Evolutionary conservation across 768 basidiomycete genomes (phyloP), one percentile per base, ranked within the genome.

Genomic region (Thelephora aurantiotincta): DNA sequence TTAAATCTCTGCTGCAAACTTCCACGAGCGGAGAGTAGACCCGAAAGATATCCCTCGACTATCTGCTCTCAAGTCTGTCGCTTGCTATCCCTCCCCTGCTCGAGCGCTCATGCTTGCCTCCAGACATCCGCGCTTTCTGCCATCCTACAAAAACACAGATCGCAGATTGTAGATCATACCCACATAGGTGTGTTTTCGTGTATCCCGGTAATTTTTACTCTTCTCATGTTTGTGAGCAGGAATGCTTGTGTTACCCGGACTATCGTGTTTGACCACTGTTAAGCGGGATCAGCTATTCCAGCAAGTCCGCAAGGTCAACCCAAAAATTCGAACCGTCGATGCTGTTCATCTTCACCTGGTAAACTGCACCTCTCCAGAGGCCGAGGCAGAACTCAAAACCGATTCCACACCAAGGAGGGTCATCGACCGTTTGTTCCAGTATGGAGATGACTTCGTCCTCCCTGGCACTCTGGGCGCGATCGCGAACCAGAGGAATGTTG

Each of bases 261-360:
- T 80, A 16, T 93, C 92, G 2, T 74, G 77, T 11, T 65, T 91
- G 49, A 84, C 91, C 1, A 61, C 63, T 22, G 72, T 81, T 7
- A 89, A 84, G 58, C 78, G 83, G 44, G 72, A 77, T 47, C 69
- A 69, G 20, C 73, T 94, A 13, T 68, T 92, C 43, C 64, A 65
- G 34, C 61, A 68, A 18, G 74, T 91, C 50, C 80, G 80, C 57
- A 58, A 66, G 38, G 57, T 57, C 48, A 65, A 70, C 43, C 64
- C 80, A 0, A 64, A 70, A 43, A 61, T 97, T 56, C 56, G 64
- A 6, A 77, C 84, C 3, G 64, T 97, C 44, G 90, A 96, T 54
- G 81, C 86, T 11, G 68, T 93, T 48, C 89, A 82, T 70, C 62
- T 94, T 4, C 96, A 99, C 63, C 74, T 94, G 12, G 75, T 97